Percentiles rank a stretch among this genome's conserved stretches.
Conservation (phyloP, 176 grass and related monocot species). For the Chrysopogon serrulatus region DNA sequence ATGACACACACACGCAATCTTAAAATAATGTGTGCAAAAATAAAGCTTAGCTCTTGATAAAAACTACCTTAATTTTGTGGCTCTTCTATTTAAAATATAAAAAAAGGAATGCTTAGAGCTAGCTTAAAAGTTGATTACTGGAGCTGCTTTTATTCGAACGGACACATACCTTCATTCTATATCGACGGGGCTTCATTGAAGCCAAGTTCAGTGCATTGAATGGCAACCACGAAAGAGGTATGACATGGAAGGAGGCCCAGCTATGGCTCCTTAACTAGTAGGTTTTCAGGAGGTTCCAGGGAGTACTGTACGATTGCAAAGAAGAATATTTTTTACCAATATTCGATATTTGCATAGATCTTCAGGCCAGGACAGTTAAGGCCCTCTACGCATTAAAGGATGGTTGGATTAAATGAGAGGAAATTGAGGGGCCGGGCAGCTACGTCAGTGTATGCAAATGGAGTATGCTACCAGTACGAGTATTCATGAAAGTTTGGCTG, state of each 20-base stretch:
- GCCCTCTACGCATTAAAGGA: background rate
- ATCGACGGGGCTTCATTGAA: conserved; percentile 34
- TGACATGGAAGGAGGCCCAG: conserved; percentile 27
- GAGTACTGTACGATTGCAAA: background rate
- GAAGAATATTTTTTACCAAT: background rate
- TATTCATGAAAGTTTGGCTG: background rate
- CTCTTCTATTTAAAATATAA: too few relatives aligned
- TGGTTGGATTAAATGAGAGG: conserved; percentile 26
- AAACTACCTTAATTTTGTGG: too few relatives aligned
- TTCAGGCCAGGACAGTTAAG: conserved; percentile 6
- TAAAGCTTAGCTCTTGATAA: too few relatives aligned
- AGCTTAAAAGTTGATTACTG: too few relatives aligned
- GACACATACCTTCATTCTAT: background rate
- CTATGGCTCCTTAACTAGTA: conserved; percentile 14
- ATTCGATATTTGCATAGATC: conserved; percentile 7
- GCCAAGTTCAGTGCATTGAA: conserved; percentile 43
- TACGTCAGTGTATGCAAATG: background rate
- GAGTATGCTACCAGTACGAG: background rate
- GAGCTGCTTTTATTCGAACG: too few relatives aligned
- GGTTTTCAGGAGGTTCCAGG: conserved; percentile 30
- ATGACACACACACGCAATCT: too few relatives aligned
- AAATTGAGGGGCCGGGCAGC: conserved; percentile 14
- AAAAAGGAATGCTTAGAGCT: too few relatives aligned
- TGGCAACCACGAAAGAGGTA: conserved; percentile 53
- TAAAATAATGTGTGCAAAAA: too few relatives aligned